Base-by-base conservation (phyloP, 768 basidiomycete species). In the Xerocomellus chrysenteron region DNA sequence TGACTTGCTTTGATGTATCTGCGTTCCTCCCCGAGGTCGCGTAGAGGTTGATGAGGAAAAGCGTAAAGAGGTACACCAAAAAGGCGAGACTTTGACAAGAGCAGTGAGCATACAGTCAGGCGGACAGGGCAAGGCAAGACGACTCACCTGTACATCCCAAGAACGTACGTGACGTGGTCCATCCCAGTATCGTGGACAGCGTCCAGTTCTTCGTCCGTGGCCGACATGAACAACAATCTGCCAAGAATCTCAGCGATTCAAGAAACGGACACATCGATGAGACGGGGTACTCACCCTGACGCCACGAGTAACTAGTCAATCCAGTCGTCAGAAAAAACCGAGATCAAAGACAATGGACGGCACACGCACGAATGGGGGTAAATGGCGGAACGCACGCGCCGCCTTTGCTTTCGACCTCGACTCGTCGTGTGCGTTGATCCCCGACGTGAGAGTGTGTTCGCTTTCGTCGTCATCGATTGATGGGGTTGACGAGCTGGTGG, bases 111-210 rank as follows among this genome's bases (percentile, higher is more conserved):
- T 10, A n/a, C 9, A 37, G 45, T 16, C 35, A 47, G 52, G 41
- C 39, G 28, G 17, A 6, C 17, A 37, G 14, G 35, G 10, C 21
- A 19, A 3, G 7, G 26, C 26, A 43, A 36, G 54, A 32, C 19
- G 35, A 50, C 80, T 30, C 39, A 88, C 90, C 88, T 88, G 75
- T 86, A 87, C 79, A 93, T 87, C 67, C 90, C 87, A 17, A 94
- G 78, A 37, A 89, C 78, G 65, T 95, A 96, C 0, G 94, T 94
- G 55, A 94, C 93, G 65, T 94, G 92, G 68, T 96, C 94, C 85
- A 96, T 92, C 42, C 82, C 87, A 19, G 75, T 76, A 13, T 82
- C 82, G 59, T 91, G 79, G 5, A 88, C 82, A 57, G 80, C 89
- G 26, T 79, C 65, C 30, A 96, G 75, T 69, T 96, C 92, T 74